phyloP scores from a whole-genome alignment of 2,329 filamentous ascomycete genomes.

The Paracorniculantispora psalliotae region DNA sequence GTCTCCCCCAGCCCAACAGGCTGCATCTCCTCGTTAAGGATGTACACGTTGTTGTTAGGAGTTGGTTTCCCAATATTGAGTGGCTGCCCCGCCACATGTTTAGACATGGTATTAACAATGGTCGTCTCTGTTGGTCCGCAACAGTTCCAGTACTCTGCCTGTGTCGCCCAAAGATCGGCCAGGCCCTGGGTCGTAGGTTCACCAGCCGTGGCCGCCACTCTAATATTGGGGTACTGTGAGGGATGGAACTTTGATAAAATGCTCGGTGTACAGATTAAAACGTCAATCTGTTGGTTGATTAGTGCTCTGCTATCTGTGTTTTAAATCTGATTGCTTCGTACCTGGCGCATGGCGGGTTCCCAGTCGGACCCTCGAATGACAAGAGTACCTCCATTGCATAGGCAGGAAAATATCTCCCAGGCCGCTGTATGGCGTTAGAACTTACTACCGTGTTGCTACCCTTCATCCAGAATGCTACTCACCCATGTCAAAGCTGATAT shows the following conservation, averaged over 20 bases:
- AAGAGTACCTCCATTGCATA: constrained; percentile 55
- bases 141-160: constrained; percentile 48
- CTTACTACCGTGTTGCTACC: too few relatives aligned
- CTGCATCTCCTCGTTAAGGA: constrained; percentile 42
- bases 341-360: constrained; percentile 41
- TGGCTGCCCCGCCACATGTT: constrained; percentile 39
- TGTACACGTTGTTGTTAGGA: constrained; percentile 52
- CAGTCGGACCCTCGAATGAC: constrained; percentile 47
- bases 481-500: constrained; percentile 59
- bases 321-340: constrained; percentile 21
- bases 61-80: constrained; percentile 52
- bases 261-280: constrained; percentile 51
- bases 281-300: constrained; percentile 36
- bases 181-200: constrained; percentile 47
- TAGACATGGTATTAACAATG: constrained; percentile 53
- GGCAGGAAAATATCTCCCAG: constrained; percentile 54
- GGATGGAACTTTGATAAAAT: constrained; percentile 47
- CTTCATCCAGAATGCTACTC: too few relatives aligned
- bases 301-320: background rate
- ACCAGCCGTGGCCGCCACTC: constrained; percentile 48
- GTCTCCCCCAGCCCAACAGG: constrained; percentile 43
- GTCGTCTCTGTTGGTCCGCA: constrained; percentile 58
- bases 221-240: constrained; percentile 46
- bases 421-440: constrained; percentile 41
- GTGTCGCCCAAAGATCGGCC: constrained; percentile 51